Evolutionary conservation across 345 rosid species (phyloP).

Genomic region (Eucalyptus marginata): DNA sequence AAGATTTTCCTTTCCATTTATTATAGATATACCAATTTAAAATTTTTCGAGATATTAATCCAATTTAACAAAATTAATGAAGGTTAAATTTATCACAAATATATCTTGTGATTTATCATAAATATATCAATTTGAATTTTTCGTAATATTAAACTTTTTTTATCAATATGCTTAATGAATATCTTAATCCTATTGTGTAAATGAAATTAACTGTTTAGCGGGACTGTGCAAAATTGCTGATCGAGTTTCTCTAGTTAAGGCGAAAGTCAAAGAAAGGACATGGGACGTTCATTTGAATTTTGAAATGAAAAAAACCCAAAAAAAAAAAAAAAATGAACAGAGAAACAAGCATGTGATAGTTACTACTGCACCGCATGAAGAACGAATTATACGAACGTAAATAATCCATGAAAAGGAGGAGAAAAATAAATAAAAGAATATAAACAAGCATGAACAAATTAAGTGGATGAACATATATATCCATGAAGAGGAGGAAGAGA

Average conservation of each 20-base stretch:
- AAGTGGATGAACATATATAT: background rate
- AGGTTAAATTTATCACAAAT: fast-evolving
- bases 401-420: background rate
- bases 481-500: background rate
- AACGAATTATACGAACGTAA: background rate
- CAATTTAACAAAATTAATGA: no score
- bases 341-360: background rate
- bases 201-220: background rate
- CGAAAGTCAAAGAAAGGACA: background rate
- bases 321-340: background rate
- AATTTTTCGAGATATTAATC: fast-evolving
- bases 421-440: background rate
- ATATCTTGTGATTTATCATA: no score
- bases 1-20: no score
- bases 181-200: background rate
- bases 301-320: no score
- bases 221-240: background rate
- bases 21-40: fast-evolving
- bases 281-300: background rate
- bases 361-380: background rate
- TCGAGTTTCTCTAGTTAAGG: background rate
- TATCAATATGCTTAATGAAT: background rate
- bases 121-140: fast-evolving
- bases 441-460: background rate
- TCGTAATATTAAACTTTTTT: background rate